phyloP scores from a whole-genome alignment of 148 eudicot genomes.

The Dysphania ambrosioides region DNA sequence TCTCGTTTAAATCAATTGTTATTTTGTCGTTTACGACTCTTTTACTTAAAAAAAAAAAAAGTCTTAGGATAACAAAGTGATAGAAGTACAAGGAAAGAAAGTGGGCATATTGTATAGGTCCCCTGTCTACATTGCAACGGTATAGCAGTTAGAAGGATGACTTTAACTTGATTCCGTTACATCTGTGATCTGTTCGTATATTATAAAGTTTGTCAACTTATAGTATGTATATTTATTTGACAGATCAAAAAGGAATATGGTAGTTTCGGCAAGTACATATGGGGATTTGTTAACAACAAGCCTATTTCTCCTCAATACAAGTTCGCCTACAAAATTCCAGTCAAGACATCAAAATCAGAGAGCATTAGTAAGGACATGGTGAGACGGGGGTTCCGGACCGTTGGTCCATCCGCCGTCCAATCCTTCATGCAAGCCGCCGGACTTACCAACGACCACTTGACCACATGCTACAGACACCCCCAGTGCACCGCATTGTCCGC shows the following conservation, averaged over 20 bases:
- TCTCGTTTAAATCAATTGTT: no score
- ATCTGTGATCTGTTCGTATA: background rate
- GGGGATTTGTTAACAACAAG: constrained; percentile 53
- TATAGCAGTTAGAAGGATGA: constrained; percentile 7
- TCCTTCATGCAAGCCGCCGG: constrained; percentile 68
- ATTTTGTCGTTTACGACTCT: no score
- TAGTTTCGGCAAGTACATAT: constrained; percentile 52
- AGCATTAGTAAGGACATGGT: constrained; percentile 52
- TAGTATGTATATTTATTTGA: background rate
- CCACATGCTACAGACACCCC: constrained; percentile 46
- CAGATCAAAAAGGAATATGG: constrained; percentile 54
- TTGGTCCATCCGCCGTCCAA: constrained; percentile 51
- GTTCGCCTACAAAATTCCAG: constrained; percentile 45
- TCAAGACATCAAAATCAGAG: constrained; percentile 56
- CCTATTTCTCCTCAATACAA: constrained; percentile 38
- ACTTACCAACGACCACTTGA: constrained; percentile 55
- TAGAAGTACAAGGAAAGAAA: background rate
- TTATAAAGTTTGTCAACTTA: background rate
- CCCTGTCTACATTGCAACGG: constrained; percentile 9
- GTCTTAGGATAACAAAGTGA: constrained; percentile 6
- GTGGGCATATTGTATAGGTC: background rate
- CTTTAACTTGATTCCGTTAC: background rate
- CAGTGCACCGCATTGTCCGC: constrained; percentile 31
- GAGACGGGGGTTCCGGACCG: constrained; percentile 51
- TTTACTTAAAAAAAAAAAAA: no score